phyloP scores from a whole-genome alignment of 2,329 filamentous ascomycete species.

The Macrophomina phaseolina region DNA sequence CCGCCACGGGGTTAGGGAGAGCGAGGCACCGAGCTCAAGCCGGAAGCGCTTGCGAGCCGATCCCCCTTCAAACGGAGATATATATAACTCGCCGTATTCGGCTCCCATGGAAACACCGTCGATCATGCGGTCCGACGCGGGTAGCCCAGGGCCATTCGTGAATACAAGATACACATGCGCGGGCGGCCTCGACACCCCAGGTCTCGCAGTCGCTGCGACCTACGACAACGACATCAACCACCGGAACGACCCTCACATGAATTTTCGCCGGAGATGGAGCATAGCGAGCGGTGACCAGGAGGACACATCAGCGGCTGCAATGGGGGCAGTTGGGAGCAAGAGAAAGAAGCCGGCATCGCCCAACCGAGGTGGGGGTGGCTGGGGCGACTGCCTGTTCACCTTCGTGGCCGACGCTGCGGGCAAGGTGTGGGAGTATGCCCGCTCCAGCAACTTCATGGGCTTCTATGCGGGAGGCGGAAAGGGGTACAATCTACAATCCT shows the following conservation, averaged over 20 bases:
- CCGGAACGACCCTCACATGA: slow-evolving; percentile 23
- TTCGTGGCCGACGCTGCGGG: slow-evolving; percentile 72
- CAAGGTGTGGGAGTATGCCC: slow-evolving; percentile 80
- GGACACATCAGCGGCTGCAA: neutral
- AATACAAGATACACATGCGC: slow-evolving; percentile 59
- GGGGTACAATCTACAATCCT: slow-evolving; percentile 63
- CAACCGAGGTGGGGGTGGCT: slow-evolving; percentile 45
- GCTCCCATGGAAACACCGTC: slow-evolving; percentile 19
- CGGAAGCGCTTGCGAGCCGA: slow-evolving; percentile 29
- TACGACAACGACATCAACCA: slow-evolving; percentile 50
- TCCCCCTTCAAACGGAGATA: slow-evolving; percentile 26
- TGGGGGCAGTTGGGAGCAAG: slow-evolving; percentile 7
- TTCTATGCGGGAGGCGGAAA: slow-evolving; percentile 86
- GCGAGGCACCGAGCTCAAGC: slow-evolving; percentile 14
- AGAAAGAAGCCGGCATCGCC: slow-evolving; percentile 31
- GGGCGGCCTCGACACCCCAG: slow-evolving; percentile 57
- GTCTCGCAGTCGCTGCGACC: slow-evolving; percentile 43
- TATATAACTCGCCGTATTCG: slow-evolving; percentile 23
- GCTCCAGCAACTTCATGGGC: slow-evolving; percentile 74
- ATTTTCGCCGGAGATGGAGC: slow-evolving; percentile 43
- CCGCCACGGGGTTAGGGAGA: slow-evolving; percentile 17
- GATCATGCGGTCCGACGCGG: slow-evolving; percentile 32
- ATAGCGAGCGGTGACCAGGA: slow-evolving; percentile 14
- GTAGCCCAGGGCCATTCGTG: slow-evolving; percentile 53
- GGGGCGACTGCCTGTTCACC: slow-evolving; percentile 65